A percentile compares a stretch with the other conserved stretches of the same genome.
These are phyloP conservation scores for Trifolium dubium DNA, from an alignment of 306 rosid genomes.

Conservation along the genomic window DNA sequence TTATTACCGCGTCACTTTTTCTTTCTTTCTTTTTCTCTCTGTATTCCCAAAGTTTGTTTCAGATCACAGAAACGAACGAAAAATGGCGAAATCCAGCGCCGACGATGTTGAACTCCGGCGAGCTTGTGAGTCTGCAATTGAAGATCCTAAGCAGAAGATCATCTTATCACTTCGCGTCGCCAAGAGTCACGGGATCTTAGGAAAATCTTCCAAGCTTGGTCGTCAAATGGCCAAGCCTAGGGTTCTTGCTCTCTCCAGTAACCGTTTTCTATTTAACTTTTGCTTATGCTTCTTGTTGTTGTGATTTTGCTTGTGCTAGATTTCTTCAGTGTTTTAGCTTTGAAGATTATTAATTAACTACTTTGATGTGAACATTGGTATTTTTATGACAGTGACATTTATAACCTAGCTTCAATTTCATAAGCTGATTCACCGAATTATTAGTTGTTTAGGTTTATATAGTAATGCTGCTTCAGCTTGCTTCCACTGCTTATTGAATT, in stretches of 20 bases:
- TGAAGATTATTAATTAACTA: constrained; percentile 11
- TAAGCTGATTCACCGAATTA: not conserved
- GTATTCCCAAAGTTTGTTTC: constrained; percentile 13
- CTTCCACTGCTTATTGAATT: not conserved
- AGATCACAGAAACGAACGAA: constrained; percentile 40
- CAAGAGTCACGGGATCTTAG: constrained; percentile 79
- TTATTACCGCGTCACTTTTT: constrained; percentile 17
- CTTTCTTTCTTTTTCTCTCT: not conserved
- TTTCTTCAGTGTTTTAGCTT: constrained; percentile 21
- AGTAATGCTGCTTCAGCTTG: constrained; percentile 3
- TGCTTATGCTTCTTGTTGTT: not conserved
- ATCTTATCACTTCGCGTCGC: constrained; percentile 84
- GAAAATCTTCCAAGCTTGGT: constrained; percentile 78
- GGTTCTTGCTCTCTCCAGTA: constrained; percentile 97
- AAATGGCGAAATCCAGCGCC: constrained; percentile 94
- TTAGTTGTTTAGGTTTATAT: not conserved
- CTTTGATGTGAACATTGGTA: constrained; percentile 30
- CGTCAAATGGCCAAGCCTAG: constrained; percentile 98
- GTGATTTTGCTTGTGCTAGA: constrained; percentile 12
- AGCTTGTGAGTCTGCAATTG: constrained; percentile 91
- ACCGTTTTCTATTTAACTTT: constrained; percentile 1
- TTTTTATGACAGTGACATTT: not conserved
- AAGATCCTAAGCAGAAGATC: constrained; percentile 78
- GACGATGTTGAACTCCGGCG: constrained; percentile 94
- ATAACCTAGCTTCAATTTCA: constrained; percentile 10